Evolutionary conservation across 495 filamentous ascomycete genomes (phyloP), one percentile per base, ranked within the genome.

Genomic region (Penicillium mononematosum): DNA sequence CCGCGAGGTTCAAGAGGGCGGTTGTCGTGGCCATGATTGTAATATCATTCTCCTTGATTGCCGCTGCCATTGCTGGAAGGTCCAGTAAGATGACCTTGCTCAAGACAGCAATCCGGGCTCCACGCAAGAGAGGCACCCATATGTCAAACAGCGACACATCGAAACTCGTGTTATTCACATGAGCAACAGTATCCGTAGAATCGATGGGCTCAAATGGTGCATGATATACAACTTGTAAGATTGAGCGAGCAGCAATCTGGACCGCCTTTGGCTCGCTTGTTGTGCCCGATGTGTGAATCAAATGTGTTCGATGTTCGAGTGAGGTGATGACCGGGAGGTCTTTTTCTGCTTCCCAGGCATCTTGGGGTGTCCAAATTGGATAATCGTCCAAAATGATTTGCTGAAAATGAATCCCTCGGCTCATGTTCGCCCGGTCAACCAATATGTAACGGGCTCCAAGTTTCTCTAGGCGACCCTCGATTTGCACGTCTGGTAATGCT

Each of bases 131-230:
- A 1, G 63, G 48, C 2, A 14, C 58, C 67, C 67, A 70, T 17
- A 70, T 64, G 29, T 70, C 67, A 29, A 63, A 67, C 11, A 70
- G 42, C 6, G 67, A 50, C 0, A 67, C 62, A 48, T 70, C 67
- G 42, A 70, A 70, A 11, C 60, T 60, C 4, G 56, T 59, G 29
- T 67, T 65, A 42, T 63, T 62, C 39, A 60, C 56, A 49, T 70
- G 62, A 1, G 60, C 67, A 3, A 70, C 60, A 1, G 25, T 20
- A 22, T 67, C 58, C 2, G 48, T 53, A 0, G 27, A 9, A 29
- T 1, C 8, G 2, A 67, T 19, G 0, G 64, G 58, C 14, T 60
- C 57, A 11, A 60, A 55, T 4, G 55, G 58, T 11, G 57, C 66
- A 36, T 66, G 54, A 47, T 43, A 58, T 19, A 58, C 61, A 8